Evolutionary conservation across 1,284 basidiomycete species (phyloP).

Genomic region (Grifola frondosa): DNA sequence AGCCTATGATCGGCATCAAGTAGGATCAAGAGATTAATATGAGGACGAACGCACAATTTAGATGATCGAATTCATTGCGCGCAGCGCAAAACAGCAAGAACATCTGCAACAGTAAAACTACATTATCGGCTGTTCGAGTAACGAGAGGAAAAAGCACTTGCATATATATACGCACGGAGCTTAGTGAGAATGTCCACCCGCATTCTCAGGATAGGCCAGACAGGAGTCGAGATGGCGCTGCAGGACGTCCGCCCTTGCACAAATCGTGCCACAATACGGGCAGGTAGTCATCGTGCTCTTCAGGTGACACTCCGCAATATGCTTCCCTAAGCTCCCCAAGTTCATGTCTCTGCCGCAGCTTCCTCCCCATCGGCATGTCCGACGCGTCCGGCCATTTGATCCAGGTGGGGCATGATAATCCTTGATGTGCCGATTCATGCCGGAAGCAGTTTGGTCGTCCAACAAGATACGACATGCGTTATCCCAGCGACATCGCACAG

Average conservation of each 20-base stretch:
- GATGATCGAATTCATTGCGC: too few relatives aligned
- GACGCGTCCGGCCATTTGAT: constrained; percentile 19
- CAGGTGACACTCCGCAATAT: constrained; percentile 26
- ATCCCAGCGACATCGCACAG: constrained; percentile 2
- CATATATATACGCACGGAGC: too few relatives aligned
- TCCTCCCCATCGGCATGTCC: constrained; percentile 17
- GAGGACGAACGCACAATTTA: too few relatives aligned
- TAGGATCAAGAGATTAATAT: too few relatives aligned
- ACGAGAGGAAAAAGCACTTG: too few relatives aligned
- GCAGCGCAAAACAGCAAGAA: too few relatives aligned
- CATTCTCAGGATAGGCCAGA: too few relatives aligned
- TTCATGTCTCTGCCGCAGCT: constrained; percentile 24
- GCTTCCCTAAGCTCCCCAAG: constrained; percentile 24
- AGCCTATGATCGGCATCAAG: too few relatives aligned
- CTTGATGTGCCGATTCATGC: constrained; percentile 22
- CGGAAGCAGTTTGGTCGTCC: constrained; percentile 19
- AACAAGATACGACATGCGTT: constrained; percentile 9
- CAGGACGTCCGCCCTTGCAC: constrained; percentile 22
- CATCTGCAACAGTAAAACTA: too few relatives aligned
- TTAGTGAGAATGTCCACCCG: too few relatives aligned
- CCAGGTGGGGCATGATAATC: constrained; percentile 17
- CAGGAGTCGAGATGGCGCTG: constrained; percentile 27
- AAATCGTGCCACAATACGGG: constrained; percentile 22
- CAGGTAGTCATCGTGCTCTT: constrained; percentile 21
- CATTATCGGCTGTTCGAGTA: too few relatives aligned